Base-by-base conservation (phyloP, 2,329 filamentous ascomycete genomes). In the Neonectria sp. region DNA sequence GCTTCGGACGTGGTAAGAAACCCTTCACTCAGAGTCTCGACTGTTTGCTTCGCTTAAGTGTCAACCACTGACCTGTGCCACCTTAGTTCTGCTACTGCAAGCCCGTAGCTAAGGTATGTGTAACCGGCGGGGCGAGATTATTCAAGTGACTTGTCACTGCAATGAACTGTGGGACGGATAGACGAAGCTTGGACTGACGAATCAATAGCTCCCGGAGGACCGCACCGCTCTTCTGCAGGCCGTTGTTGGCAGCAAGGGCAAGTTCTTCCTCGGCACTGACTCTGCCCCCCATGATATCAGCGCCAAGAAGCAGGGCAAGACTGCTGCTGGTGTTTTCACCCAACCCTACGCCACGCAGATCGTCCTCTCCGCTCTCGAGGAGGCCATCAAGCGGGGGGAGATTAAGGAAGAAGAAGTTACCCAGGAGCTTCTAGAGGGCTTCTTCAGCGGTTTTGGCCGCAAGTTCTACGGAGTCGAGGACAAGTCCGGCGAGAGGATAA, bases 321-420 rank as follows among this genome's bases (percentile, higher is more conserved):
- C 90, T 1, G 89, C 91, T 0, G 93, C 93, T 0, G 93, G 93
- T 5, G 92, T 95, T 49, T 95, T 94, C 79, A 95, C 93, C 1
- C 93, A 95, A 81, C 91, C 91, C 4, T 90, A 90, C 76, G 90
- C 90, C 0, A 85, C 90, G 2, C 89, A 90, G 61, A 85, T 91
- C 55, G 90, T 94, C 53, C 81, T 94, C 27, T 75, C 83, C 37
- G 87, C 84, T 1, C 81, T 94, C 46, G 88, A 92, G 79, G 87
- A 89, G 72, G 92, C 86, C 5, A 82, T 92, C 4, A 82, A 83
- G 68, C 82, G 85, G 12, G 86, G 86, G 2, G 83, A 87, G 40
- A 83, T 91, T 51, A 76, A 77, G 7, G 84, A 86, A 62, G 80
- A 78, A 0, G 84, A 88, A n/a, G 80, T 91, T 9, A 89, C 87